Evolutionary conservation across 83 land plant genomes (phyloP).

Genomic region (Isoetes engelmannii): DNA sequence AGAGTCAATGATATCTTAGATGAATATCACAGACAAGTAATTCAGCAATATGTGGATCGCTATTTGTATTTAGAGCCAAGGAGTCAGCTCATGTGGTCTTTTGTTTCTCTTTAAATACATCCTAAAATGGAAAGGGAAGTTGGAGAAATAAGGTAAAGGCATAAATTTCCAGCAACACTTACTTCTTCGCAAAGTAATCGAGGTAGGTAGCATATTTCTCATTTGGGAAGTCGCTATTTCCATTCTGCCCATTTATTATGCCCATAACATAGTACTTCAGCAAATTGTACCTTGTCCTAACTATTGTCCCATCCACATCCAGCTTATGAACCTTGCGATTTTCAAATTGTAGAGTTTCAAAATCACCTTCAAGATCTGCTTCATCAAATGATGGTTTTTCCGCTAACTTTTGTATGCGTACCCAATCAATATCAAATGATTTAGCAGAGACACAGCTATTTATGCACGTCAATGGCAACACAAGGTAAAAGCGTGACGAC

Average conservation of each 20-base stretch:
- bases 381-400: not conserved
- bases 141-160: not conserved
- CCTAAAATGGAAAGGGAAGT: not conserved
- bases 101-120: not conserved
- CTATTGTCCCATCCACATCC: no score
- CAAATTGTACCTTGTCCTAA: no score
- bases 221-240: not conserved
- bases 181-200: not conserved
- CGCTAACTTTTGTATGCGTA: slow-evolving; percentile 10
- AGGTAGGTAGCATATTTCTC: not conserved
- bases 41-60: not conserved
- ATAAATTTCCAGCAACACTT: not conserved
- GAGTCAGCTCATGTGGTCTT: not conserved
- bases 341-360: no score
- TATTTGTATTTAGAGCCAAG: not conserved
- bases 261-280: not conserved
- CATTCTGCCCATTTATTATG: not conserved
- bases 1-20: no score
- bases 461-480: slow-evolving; percentile 9
- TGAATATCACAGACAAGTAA: no score
- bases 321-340: no score
- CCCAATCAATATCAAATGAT: slow-evolving; percentile 17
- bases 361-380: no score
- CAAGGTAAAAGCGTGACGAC: slow-evolving; percentile 18
- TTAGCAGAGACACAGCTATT: not conserved